Base-by-base conservation (phyloP, 2,329 filamentous ascomycete species). In the Cordyceps cateniannulata region DNA sequence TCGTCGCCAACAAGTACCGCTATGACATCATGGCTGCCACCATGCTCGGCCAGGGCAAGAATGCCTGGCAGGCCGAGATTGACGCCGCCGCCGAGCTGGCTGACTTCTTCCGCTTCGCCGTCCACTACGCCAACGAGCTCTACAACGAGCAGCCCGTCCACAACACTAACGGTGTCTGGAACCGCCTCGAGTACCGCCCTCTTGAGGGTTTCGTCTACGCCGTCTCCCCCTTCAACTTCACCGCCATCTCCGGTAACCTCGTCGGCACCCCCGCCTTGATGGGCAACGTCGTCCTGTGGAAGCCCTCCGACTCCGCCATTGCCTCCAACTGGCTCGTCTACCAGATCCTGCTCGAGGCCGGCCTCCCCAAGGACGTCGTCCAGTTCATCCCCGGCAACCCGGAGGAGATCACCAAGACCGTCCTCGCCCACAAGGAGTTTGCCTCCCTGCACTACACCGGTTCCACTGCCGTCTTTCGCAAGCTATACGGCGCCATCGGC, bases 51-150 rank as follows among this genome's bases (percentile, higher is more conserved):
- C 93, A 99, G 77, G 93, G 95, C 69, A 98, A 98, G 85, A 98
- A 97, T 74, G 91, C 91, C 52, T 98, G 92, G 92, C 93, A 99
- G 77, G 93, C 95, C n/a, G 93, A 99, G 81, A 98, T 98, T 65
- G 93, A 98, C 75, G 84, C 93, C 44, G 93, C 93, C 20, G 93
- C 93, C 9, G 95, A 99, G 81, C 77, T 96, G 68, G 88, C 85
- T 67, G 93, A 99, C 73, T 98, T 98, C 77, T 79, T 98, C 72
- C 86, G 92, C 71, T 96, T 97, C 80, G 95, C 95, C 71, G 93
- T 97, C 58, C 86, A 93, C 73, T 97, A 95, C 71, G 93, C 93
- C 29, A 88, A 96, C 77, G 90, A 97, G 72, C 79, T 96, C 60
- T 96, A 97, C 73, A 84, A 85, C 42, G 86, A 91, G 72, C 95